Evolutionary conservation across 2,329 filamentous ascomycete genomes (phyloP), one percentile per base, ranked within the genome.

Genomic region (Epichloe uncinata): DNA sequence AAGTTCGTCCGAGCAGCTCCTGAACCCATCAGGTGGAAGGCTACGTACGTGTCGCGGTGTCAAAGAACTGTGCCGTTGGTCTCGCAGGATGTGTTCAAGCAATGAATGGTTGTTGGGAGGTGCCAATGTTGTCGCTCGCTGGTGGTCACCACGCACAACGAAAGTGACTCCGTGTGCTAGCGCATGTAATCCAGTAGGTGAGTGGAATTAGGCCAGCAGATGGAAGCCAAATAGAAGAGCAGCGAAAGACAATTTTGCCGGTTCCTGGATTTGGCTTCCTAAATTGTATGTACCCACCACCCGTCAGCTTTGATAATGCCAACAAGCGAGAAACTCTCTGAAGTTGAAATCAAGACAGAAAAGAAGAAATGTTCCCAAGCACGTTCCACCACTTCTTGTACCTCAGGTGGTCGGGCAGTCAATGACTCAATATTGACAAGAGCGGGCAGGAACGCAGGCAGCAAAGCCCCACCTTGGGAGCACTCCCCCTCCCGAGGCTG

Each of bases 311-410:
- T 3, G n/a, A 26, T 9, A 15, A 13, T 12, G 5, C 15, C 7
- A 35, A 41, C 18, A 41, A 9, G 34, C 16, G 5, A 9, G 22
- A n/a, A 7, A 26, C 36, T 34, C 16, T 41, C 5, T 11, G n/a
- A n/a, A n/a, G 26, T 26, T n/a, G 34, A 37, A 30, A 36, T 1
- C n/a, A 26, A 33, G 22, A 33, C 12, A 45, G 33, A 30, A 34
- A 38, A 42, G 16, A 30, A 42, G 38, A 13, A 26, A 42, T 16
- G 20, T n/a, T 16, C 16, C 6, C 18, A 33, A 36, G 42, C 41
- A 45, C 42, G 30, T 50, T 44, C 37, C 37, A 6, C 8, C 37
- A 36, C 48, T 50, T 48, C 45, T 46, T 50, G 48, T 46, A 50
- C 48, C n/a, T 41, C 22, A 26, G n/a, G 46, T 36, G 47, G 47